Percentiles rank a stretch among this genome's conserved stretches.
Conservation (phyloP, 805 yeast genomes). For the Kuraishia borneana region DNA sequence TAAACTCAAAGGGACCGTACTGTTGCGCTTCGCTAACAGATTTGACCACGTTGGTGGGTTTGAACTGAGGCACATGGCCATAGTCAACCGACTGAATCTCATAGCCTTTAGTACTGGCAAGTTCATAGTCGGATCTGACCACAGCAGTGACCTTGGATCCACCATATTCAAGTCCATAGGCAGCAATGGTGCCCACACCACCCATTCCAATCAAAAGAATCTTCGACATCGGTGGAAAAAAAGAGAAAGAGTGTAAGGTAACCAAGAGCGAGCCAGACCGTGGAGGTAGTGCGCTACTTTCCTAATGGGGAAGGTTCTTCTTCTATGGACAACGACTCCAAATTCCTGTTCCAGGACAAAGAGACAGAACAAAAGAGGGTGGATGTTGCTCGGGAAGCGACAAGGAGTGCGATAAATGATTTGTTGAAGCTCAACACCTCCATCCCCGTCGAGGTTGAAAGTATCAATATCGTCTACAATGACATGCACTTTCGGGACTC, state of each 20-base stretch:
- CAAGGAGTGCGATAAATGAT: constrained; percentile 13
- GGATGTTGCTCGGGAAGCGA: no score
- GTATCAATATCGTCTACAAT: constrained; percentile 27
- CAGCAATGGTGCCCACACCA: constrained; percentile 75
- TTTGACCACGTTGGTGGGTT: constrained; percentile 33
- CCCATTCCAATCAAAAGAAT: constrained; percentile 73
- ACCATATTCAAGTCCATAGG: constrained; percentile 41
- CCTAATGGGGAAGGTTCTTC: neutral
- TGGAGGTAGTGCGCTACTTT: neutral
- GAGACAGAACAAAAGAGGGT: constrained; percentile 15
- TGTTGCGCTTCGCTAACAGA: constrained; percentile 32
- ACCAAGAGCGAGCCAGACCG: neutral
- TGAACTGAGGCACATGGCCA: constrained; percentile 44
- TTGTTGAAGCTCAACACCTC: constrained; percentile 19
- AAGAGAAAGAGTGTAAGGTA: no score
- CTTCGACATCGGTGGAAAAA: no score
- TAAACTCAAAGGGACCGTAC: constrained; percentile 35
- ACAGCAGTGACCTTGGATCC: constrained; percentile 39
- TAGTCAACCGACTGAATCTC: constrained; percentile 48
- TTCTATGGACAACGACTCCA: neutral
- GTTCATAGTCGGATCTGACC: constrained; percentile 51
- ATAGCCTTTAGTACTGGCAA: constrained; percentile 40
- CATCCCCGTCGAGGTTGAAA: constrained; percentile 29
- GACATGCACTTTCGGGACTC: constrained; percentile 30
- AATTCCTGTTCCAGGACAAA: constrained; percentile 5